Evolutionary conservation across 164 flowering plant species (phyloP).

Genomic region (Dillenia turbinata): DNA sequence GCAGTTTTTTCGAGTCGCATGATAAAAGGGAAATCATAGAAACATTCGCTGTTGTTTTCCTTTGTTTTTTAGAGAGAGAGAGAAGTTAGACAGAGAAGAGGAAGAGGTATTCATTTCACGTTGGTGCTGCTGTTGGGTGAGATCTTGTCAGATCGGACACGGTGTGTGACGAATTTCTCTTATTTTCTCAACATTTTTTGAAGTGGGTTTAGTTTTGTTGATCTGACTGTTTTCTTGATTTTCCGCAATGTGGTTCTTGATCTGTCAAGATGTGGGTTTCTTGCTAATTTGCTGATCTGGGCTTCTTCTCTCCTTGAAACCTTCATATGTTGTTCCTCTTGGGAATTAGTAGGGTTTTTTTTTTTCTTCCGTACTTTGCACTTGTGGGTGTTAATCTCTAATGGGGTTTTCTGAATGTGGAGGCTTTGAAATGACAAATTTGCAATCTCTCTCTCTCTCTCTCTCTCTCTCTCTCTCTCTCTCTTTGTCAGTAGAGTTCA

Average conservation of each 20-base stretch:
- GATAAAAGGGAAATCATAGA: no score
- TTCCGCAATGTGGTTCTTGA: slow-evolving; percentile 17
- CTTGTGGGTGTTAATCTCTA: not conserved
- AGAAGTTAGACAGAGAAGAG: no score
- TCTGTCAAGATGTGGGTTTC: not conserved
- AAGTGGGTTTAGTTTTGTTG: slow-evolving; percentile 5
- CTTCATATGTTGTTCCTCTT: slow-evolving; percentile 1
- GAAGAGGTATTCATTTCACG: no score
- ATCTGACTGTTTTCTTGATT: slow-evolving; percentile 1
- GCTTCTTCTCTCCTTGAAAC: not conserved
- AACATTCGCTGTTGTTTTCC: no score
- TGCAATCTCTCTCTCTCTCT: no score
- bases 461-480: no score
- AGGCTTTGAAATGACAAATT: no score
- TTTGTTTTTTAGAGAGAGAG: no score
- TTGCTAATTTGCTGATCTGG: not conserved
- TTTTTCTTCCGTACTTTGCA: not conserved
- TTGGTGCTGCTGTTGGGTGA: not conserved
- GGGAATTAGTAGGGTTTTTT: not conserved
- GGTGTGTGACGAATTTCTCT: slow-evolving; percentile 20
- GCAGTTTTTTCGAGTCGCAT: no score
- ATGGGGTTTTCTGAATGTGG: no score
- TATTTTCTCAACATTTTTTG: slow-evolving; percentile 1
- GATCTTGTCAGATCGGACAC: slow-evolving; percentile 33
- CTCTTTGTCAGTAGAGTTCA: no score